Base-by-base conservation (phyloP, 371 early-diverging fungal species). In the Haplosporangium sp. region DNA sequence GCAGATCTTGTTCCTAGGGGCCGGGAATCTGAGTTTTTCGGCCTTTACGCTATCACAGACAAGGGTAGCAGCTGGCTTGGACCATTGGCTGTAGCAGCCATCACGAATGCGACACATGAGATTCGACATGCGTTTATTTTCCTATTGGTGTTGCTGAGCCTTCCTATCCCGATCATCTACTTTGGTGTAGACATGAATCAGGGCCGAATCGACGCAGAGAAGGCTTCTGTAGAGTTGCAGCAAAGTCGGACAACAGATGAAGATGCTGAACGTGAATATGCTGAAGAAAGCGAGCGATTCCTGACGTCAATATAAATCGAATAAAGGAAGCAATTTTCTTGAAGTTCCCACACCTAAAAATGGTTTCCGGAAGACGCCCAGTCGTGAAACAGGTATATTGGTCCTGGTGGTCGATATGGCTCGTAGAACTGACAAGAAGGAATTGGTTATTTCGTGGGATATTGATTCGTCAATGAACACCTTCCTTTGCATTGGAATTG, bases 51-150 rank as follows among this genome's bases (percentile, higher is more conserved):
- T 0, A 77, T 77, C 23, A 77, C 77, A 5, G 77, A 77, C 58
- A 77, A 77, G 55, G 77, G 77, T 7, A 77, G 77, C 43, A 77
- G 77, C 23, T 77, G 77, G 77, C 60, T 77, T 5, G 77, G 77
- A 45, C 77, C 77, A n/a, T 41, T 77, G 51, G 72, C 64, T 2
- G 59, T 77, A 14, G 77, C 77, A 2, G 59, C 71, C 16, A 77
- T 77, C 54, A 77, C 77, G 16, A 72, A 77, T 67, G 64, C 60
- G 5, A 77, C 77, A 1, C 77, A 77, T 36, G 77, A 77, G 43
- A 77, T 77, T 37, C 79, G 79, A 6, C 55, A 77, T 59, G 67
- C 79, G 16, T 77, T 77, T 55, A 21, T 77, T 14, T 77, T 77
- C 48, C 57, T 77, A 40, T 41, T 77, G 45, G 69, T 77, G 6